Conservation (phyloP, 2,329 filamentous ascomycete species). For the Chaetomium strumarium region DNA sequence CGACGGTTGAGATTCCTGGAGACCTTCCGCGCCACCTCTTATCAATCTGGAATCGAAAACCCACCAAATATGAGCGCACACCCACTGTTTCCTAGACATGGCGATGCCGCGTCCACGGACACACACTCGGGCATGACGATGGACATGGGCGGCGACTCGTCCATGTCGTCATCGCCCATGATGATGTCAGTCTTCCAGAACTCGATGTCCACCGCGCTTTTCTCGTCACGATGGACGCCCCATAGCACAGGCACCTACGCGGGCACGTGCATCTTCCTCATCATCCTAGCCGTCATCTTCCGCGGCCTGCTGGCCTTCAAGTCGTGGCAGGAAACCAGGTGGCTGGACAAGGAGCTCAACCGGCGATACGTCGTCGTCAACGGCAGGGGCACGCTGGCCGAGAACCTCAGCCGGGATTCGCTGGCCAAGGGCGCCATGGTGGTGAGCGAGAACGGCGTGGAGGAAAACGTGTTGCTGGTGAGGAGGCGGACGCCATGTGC, state of each 20-base stretch:
- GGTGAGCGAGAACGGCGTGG: conserved; percentile 69
- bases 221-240: conserved; percentile 68
- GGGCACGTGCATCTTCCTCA: conserved; percentile 86
- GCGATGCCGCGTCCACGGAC: too few relatives aligned
- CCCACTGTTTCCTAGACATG: background rate
- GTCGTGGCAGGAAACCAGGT: conserved; percentile 54
- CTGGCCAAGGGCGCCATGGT: conserved; percentile 53
- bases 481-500: conserved; percentile 43
- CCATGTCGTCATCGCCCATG: conserved; percentile 18
- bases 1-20: background rate
- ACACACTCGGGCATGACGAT: too few relatives aligned
- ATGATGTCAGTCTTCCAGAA: conserved; percentile 59
- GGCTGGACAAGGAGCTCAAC: conserved; percentile 65
- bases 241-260: conserved; percentile 65
- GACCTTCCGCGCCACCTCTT: background rate
- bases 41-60: background rate
- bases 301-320: conserved; percentile 69
- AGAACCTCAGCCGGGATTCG: conserved; percentile 52
- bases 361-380: conserved; percentile 72
- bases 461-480: conserved; percentile 74
- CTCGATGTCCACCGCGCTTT: conserved; percentile 44
- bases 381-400: conserved; percentile 54
- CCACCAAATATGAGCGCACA: background rate
- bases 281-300: conserved; percentile 65
- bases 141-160: background rate